Conservation (phyloP, 768 basidiomycete species). For the Termitomyces sp. region DNA sequence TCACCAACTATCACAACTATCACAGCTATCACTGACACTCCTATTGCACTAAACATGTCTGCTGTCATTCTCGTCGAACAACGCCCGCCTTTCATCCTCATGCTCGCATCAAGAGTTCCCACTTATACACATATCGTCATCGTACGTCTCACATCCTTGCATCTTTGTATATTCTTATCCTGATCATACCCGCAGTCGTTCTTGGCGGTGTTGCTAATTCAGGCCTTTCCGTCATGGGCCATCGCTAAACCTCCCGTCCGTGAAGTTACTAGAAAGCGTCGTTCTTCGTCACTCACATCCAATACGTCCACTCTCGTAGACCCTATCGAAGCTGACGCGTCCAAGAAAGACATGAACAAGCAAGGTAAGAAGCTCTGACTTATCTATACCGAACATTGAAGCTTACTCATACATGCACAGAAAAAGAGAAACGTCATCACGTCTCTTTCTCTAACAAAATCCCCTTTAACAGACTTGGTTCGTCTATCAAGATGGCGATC, state of each 20-base stretch:
- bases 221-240: background rate
- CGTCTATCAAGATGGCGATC: background rate
- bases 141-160: too few species aligned
- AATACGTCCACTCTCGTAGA: background rate
- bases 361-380: background rate
- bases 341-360: background rate
- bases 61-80: background rate
- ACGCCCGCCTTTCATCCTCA: slow-evolving; percentile 1
- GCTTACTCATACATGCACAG: background rate
- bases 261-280: background rate
- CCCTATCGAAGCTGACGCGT: background rate
- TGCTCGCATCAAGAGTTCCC: background rate
- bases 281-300: too few species aligned
- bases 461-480: background rate
- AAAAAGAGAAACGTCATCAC: background rate
- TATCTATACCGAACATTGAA: too few species aligned
- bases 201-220: background rate
- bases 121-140: background rate
- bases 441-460: background rate
- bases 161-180: background rate
- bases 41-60: background rate
- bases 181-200: too few species aligned
- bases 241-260: background rate
- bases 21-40: background rate
- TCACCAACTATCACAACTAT: too few species aligned